These are phyloP conservation scores for Aspergillus sp. DNA, from an alignment of 2,329 filamentous ascomycete species.

Conservation along the genomic window DNA sequence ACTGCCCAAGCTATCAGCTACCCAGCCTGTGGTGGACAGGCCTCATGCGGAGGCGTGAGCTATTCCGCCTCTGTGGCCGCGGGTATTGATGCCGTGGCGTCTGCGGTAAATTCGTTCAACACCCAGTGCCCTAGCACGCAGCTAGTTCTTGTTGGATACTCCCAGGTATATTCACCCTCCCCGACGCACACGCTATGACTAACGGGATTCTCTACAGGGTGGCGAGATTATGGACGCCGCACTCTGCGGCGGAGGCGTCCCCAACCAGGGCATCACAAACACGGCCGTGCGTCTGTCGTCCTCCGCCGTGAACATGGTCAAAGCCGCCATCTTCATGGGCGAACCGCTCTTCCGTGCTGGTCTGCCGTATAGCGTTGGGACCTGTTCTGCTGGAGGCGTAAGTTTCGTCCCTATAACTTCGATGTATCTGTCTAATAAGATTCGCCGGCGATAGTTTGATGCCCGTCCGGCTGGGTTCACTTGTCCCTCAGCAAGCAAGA, in stretches of 20 bases:
- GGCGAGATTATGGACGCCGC: slow-evolving; percentile 63
- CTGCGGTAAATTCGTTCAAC: slow-evolving; percentile 59
- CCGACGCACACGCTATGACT: too few relatives aligned
- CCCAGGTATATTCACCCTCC: slow-evolving; percentile 45
- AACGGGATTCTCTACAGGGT: too few relatives aligned
- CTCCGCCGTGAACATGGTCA: slow-evolving; percentile 54
- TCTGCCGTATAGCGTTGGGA: slow-evolving; percentile 60
- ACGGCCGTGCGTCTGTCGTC: slow-evolving; percentile 45
- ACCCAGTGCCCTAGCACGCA: slow-evolving; percentile 55
- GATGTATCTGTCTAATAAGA: background rate
- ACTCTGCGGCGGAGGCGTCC: slow-evolving; percentile 56
- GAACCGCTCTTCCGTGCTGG: slow-evolving; percentile 58
- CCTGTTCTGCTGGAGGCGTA: slow-evolving; percentile 58
- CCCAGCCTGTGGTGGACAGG: slow-evolving; percentile 63
- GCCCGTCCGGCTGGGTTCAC: slow-evolving; percentile 57
- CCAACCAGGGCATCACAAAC: slow-evolving; percentile 45
- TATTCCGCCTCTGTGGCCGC: slow-evolving; percentile 47
- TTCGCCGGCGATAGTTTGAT: slow-evolving; percentile 52
- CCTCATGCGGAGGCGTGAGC: slow-evolving; percentile 49
- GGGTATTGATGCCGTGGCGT: slow-evolving; percentile 58
- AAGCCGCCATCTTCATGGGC: slow-evolving; percentile 65
- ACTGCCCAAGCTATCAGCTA: slow-evolving; percentile 57
- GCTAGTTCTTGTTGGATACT: slow-evolving; percentile 62
- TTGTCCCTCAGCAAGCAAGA: slow-evolving; percentile 56
- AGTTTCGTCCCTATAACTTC: slow-evolving; percentile 21